Evolutionary conservation across 129 eudicot genomes (phyloP).

Genomic region (Flaveria brownii): DNA sequence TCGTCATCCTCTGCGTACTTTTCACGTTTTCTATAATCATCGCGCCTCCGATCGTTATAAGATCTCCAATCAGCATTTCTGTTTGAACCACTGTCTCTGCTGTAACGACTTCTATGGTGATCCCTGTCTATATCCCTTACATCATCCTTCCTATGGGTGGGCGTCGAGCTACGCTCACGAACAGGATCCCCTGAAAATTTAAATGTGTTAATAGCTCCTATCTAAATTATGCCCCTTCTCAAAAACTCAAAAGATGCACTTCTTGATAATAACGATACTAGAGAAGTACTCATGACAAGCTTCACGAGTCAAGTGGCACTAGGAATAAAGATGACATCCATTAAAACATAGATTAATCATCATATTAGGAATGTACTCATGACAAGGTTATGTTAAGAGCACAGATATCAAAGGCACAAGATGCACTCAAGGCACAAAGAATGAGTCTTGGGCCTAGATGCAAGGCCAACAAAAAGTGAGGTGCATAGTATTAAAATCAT

Average conservation of each 20-base stretch:
- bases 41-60: conserved; percentile 52
- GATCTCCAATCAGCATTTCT: conserved; percentile 55
- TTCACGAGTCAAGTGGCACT: not conserved
- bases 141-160: conserved; percentile 55
- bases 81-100: conserved; percentile 47
- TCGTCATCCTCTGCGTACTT: conserved; percentile 63
- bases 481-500: too few species aligned
- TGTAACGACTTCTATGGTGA: conserved; percentile 45
- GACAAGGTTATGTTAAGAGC: too few species aligned
- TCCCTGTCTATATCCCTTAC: conserved; percentile 46
- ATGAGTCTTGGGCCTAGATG: too few species aligned
- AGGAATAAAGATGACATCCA: not conserved
- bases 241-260: conserved; percentile 13
- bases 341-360: not conserved
- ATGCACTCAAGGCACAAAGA: too few species aligned
- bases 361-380: too few species aligned
- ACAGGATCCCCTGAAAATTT: conserved; percentile 61
- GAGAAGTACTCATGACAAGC: not conserved
- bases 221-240: conserved; percentile 2
- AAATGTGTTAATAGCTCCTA: conserved; percentile 26
- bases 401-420: too few species aligned
- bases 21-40: conserved; percentile 57
- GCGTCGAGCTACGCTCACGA: conserved; percentile 49
- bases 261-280: not conserved
- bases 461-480: too few species aligned